Base-by-base conservation (phyloP, 2,329 filamentous ascomycete species). In the Colletotrichum melonis region DNA sequence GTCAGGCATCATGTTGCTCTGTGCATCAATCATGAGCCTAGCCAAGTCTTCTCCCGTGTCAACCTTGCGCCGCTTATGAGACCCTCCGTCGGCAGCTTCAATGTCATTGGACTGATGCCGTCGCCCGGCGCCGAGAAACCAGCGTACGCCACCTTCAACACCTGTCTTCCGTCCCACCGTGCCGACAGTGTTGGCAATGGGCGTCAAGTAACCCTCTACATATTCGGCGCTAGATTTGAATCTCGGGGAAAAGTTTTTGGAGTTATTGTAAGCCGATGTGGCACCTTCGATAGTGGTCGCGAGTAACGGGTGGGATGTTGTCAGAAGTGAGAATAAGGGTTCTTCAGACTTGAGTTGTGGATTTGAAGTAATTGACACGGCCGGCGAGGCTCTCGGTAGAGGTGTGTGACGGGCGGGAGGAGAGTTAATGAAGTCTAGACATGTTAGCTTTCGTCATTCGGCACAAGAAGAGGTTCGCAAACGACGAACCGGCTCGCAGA, bases 161-260 rank as follows among this genome's bases (percentile, higher is more conserved):
- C 96, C 96, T 0, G 96, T 98, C 38, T 92, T 92, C 35, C 94
- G 91, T 35, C 95, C 93, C 6, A 98, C 94, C 0, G 91, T 93
- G 16, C 94, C 94, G 35, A 98, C 94, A 0, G 94, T 97, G 79
- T 94, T 97, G 65, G 94, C 94, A 65, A 98, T 91, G 1, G 95
- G 95, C 1, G 93, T 94, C 64, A 98, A 91, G 77, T 94, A 96
- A 59, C 94, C 92, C 82, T 98, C 96, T 24, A 98, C 92, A 78
- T 97, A 95, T 81, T 98, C 95, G 62, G 94, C 96, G 74, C 95
- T 91, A n/a, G 94, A 93, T 81, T 94, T 95, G 80, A 98, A 94
- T 2, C 93, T 90, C 0, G 96, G 95, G 1, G 95, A 97, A 78
- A 96, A 97, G 77, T 95, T 94, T 83, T 98, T 98, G 12, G 94